Evolutionary conservation across 495 filamentous ascomycete species (phyloP).

Genomic region (Penicillium salamii): DNA sequence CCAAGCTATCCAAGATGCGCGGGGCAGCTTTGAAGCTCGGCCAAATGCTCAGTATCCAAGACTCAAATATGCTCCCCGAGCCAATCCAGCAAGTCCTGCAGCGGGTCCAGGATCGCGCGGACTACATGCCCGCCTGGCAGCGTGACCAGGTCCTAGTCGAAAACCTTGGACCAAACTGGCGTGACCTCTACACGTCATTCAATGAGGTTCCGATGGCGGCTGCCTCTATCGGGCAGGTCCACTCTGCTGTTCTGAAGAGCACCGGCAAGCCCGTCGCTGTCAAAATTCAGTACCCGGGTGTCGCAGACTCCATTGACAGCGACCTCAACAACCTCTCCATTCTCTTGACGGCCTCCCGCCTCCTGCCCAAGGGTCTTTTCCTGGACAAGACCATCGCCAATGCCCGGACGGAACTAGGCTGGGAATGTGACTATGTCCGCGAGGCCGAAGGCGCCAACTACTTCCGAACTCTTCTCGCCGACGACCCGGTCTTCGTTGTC

Average conservation of each 20-base stretch:
- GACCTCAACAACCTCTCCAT: slow-evolving; percentile 90
- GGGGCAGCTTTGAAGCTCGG: slow-evolving; percentile 97
- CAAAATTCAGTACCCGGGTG: slow-evolving; percentile 97
- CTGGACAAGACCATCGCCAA: slow-evolving; percentile 98
- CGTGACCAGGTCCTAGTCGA: slow-evolving; percentile 74
- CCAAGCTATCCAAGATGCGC: slow-evolving; percentile 91
- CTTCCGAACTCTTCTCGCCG: slow-evolving; percentile 68
- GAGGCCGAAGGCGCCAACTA: slow-evolving; percentile 76
- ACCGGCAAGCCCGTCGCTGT: slow-evolving; percentile 79
- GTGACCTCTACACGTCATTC: slow-evolving; percentile 77
- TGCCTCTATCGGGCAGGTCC: slow-evolving; percentile 97
- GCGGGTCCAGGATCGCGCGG: slow-evolving; percentile 92
- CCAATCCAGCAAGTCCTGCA: slow-evolving; percentile 84
- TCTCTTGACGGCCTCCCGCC: slow-evolving; percentile 81
- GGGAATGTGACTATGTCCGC: slow-evolving; percentile 95
- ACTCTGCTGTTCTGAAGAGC: slow-evolving; percentile 76
- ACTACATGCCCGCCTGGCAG: slow-evolving; percentile 96
- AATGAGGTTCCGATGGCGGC: slow-evolving; percentile 91
- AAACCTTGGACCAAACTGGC: slow-evolving; percentile 84
- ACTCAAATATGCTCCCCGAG: slow-evolving; percentile 90
- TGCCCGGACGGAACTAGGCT: slow-evolving; percentile 85
- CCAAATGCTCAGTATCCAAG: slow-evolving; percentile 97
- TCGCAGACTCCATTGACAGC: slow-evolving; percentile 90
- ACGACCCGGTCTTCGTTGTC: slow-evolving; percentile 75
- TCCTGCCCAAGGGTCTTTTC: slow-evolving; percentile 88